These are phyloP conservation scores for Lepidium didymum DNA, from an alignment of 345 rosid genomes.

Conservation along the genomic window DNA sequence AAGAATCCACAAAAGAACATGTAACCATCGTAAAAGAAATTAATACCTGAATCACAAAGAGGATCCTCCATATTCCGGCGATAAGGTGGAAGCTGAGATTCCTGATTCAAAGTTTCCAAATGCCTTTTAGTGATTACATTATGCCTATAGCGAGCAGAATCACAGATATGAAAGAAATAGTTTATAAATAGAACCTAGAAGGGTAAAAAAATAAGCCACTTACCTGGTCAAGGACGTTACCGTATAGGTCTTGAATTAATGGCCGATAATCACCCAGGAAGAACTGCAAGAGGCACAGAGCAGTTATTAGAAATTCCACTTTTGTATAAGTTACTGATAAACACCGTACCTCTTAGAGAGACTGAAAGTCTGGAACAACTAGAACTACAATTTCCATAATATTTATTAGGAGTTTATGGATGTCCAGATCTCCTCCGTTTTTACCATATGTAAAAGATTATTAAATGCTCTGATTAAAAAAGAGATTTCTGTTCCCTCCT, in stretches of 20 bases:
- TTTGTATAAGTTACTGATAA: not conserved
- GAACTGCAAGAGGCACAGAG: constrained; percentile 47
- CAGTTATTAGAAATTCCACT: not conserved
- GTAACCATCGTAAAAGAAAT: constrained; percentile 10
- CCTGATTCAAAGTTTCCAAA: constrained; percentile 48
- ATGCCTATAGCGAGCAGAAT: not conserved
- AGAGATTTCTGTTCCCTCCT: not conserved
- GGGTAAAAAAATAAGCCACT: constrained; percentile 17
- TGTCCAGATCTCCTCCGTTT: not conserved
- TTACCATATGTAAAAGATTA: not conserved
- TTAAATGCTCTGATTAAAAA: not conserved
- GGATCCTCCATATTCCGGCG: constrained; percentile 96
- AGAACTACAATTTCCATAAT: not conserved
- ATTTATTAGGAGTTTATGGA: not conserved
- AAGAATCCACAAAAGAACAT: constrained; percentile 6
- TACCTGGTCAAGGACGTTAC: constrained; percentile 94
- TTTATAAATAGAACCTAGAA: constrained; percentile 2
- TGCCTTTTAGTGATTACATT: not conserved
- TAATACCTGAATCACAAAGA: constrained; percentile 92
- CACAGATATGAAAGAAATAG: not conserved
- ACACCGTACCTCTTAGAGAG: not conserved
- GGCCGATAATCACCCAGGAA: constrained; percentile 99
- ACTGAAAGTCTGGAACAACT: not conserved
- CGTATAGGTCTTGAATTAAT: constrained; percentile 68
- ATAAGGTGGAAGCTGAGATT: constrained; percentile 85